phyloP scores from a whole-genome alignment of 1,139 yeast species.

The Geotrichum klebahnii region DNA sequence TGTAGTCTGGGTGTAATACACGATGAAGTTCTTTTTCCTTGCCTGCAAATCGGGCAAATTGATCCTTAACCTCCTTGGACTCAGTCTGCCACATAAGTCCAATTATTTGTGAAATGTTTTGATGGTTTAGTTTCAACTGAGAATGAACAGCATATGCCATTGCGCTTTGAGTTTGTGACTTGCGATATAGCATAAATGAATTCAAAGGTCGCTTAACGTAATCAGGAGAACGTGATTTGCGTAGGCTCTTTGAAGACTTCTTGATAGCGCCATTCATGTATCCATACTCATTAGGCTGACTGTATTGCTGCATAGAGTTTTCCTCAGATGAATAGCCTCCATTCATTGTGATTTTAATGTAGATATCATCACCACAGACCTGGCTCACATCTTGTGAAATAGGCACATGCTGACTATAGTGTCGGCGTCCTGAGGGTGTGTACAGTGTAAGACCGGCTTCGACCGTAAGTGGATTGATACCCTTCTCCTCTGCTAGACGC shows the following conservation, averaged over 20 bases:
- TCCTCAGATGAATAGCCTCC: constrained; percentile 27
- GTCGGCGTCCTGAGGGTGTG: constrained; percentile 21
- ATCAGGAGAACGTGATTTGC: constrained; percentile 29
- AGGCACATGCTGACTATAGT: constrained; percentile 11
- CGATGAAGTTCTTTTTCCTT: constrained; percentile 45
- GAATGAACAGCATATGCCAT: constrained; percentile 42
- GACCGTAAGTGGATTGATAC: constrained; percentile 35
- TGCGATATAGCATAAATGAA: constrained; percentile 50
- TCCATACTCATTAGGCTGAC: constrained; percentile 11
- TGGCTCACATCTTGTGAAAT: constrained; percentile 5
- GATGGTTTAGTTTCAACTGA: constrained; percentile 42
- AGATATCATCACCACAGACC: constrained; percentile 32
- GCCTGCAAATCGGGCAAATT: constrained; percentile 41
- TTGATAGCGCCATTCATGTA: too few species aligned
- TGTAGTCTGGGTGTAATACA: constrained; percentile 46
- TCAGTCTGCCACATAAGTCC: constrained; percentile 50
- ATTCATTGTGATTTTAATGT: constrained; percentile 34
- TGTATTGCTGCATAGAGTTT: constrained; percentile 11
- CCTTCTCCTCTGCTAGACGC: constrained; percentile 33
- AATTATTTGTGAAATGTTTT: constrained; percentile 44
- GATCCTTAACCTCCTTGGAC: constrained; percentile 39
- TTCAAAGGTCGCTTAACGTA: constrained; percentile 48
- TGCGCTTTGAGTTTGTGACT: constrained; percentile 45
- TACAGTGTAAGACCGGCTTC: constrained; percentile 35
- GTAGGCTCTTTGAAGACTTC: constrained; percentile 21